These are phyloP conservation scores for Erythrobasidium yunnanense DNA, from an alignment of 768 basidiomycete species.

Conservation along the genomic window DNA sequence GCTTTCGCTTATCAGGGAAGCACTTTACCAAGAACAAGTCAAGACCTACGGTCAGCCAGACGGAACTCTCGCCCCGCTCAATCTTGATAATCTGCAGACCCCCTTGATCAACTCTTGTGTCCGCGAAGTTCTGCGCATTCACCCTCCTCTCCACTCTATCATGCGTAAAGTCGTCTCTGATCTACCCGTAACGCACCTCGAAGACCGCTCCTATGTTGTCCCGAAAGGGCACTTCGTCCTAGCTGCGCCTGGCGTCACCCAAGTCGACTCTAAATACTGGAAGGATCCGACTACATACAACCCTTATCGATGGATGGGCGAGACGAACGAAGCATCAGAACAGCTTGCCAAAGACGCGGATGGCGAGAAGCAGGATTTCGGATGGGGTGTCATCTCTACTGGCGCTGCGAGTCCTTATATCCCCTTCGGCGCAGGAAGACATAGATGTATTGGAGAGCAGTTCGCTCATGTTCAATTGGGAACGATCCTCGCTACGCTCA, in stretches of 20 bases:
- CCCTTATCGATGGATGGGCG: constrained; percentile 73
- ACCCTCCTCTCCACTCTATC: constrained; percentile 92
- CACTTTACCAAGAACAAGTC: constrained; percentile 80
- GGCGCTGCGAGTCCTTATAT: constrained; percentile 45
- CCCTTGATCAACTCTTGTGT: constrained; percentile 79
- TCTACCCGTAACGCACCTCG: constrained; percentile 53
- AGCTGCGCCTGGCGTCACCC: constrained; percentile 75
- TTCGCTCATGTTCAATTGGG: constrained; percentile 93
- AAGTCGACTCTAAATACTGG: constrained; percentile 79
- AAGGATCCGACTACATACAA: constrained; percentile 60
- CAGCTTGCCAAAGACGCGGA: constrained; percentile 58
- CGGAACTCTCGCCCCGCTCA: constrained; percentile 65
- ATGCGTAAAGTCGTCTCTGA: constrained; percentile 83
- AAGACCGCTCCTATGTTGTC: constrained; percentile 63
- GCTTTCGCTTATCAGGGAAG: constrained; percentile 49
- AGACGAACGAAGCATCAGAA: constrained; percentile 65
- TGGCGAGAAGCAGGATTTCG: constrained; percentile 81
- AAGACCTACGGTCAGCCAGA: constrained; percentile 59
- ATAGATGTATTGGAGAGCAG: constrained; percentile 88
- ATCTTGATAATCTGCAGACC: constrained; percentile 72
- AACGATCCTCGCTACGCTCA: constrained; percentile 63
- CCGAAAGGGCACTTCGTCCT: constrained; percentile 83
- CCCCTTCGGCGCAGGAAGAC: constrained; percentile 86
- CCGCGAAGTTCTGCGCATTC: constrained; percentile 82
- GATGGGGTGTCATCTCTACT: constrained; percentile 73